A percentile compares a stretch with the other conserved stretches of the same genome.
Evolutionary conservation across 2,329 filamentous ascomycete genomes (phyloP).

Genomic region (Curvularia sp.): DNA sequence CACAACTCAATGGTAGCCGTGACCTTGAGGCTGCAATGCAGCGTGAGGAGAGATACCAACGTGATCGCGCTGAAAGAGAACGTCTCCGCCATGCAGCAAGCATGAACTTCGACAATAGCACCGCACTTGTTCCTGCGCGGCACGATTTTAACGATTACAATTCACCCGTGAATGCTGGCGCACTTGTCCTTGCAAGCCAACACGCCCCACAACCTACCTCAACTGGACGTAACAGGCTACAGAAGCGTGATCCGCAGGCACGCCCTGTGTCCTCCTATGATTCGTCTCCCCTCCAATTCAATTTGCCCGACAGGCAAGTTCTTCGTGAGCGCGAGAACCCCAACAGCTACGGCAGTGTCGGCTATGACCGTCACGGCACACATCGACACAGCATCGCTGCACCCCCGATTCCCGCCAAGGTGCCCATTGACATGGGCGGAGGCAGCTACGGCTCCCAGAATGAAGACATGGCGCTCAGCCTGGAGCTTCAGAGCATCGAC

Average conservation of each 20-base stretch:
- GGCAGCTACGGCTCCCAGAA: conserved; percentile 15
- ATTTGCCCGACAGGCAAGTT: conserved; percentile 31
- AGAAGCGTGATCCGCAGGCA: conserved; percentile 38
- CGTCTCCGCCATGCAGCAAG: conserved; percentile 43
- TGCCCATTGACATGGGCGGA: conserved; percentile 58
- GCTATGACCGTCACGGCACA: conserved; percentile 37
- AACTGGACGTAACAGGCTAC: conserved; percentile 35
- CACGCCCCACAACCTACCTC: conserved; percentile 25
- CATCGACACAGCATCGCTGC: conserved; percentile 32
- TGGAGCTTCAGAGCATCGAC: conserved; percentile 69
- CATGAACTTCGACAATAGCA: conserved; percentile 36
- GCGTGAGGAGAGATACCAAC: conserved; percentile 42
- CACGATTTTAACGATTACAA: conserved; percentile 34
- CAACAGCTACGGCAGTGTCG: conserved; percentile 41
- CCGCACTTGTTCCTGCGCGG: conserved; percentile 40
- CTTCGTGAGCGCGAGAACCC: conserved; percentile 48
- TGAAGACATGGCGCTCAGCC: conserved; percentile 64
- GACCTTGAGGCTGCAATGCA: conserved; percentile 45
- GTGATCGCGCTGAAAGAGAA: conserved; percentile 44
- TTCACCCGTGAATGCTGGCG: conserved; percentile 24
- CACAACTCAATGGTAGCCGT: conserved; percentile 61
- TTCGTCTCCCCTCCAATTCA: conserved; percentile 16
- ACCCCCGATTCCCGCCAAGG: conserved; percentile 74
- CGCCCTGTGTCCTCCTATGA: conserved; percentile 23
- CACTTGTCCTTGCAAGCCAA: conserved; percentile 36